phyloP scores from a whole-genome alignment of 306 rosid genomes.

The Hippophae gyantsensis region DNA sequence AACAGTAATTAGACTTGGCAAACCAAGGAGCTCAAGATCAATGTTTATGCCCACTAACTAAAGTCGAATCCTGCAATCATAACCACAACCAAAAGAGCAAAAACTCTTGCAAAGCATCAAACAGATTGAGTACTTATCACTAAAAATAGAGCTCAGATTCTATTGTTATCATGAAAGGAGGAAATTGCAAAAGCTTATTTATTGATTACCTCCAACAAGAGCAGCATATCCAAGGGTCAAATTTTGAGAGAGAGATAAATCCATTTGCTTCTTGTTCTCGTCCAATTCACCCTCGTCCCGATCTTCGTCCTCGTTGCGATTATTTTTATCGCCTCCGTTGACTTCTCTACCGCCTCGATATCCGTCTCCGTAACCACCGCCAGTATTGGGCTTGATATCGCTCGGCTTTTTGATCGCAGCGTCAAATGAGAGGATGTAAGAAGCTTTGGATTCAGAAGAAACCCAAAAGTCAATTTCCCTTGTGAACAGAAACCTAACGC shows the following conservation, averaged over 20 bases:
- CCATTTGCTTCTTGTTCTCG: conserved; percentile 36
- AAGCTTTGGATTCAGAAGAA: too few species aligned
- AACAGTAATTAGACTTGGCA: not conserved
- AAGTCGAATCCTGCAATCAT: not conserved
- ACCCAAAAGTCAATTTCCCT: too few species aligned
- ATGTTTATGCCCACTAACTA: conserved; percentile 1
- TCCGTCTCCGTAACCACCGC: conserved; percentile 28
- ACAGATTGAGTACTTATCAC: not conserved
- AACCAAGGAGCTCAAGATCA: not conserved
- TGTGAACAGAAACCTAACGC: too few species aligned
- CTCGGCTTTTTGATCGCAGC: conserved; percentile 15
- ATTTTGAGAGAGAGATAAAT: conserved; percentile 83
- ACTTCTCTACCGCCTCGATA: conserved; percentile 33
- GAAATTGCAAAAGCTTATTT: not conserved
- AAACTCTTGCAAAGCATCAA: not conserved
- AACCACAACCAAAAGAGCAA: not conserved
- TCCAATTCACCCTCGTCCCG: conserved; percentile 49
- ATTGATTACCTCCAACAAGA: conserved; percentile 67
- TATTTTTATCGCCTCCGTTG: conserved; percentile 24
- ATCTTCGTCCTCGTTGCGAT: conserved; percentile 15
- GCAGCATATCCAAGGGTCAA: conserved; percentile 85
- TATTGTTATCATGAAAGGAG: not conserved
- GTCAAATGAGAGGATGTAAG: too few species aligned
- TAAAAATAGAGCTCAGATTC: too few species aligned
- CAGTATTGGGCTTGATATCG: conserved; percentile 36